Evolutionary conservation across 2,329 filamentous ascomycete genomes (phyloP).

Genomic region (Lachnellula hyalina): DNA sequence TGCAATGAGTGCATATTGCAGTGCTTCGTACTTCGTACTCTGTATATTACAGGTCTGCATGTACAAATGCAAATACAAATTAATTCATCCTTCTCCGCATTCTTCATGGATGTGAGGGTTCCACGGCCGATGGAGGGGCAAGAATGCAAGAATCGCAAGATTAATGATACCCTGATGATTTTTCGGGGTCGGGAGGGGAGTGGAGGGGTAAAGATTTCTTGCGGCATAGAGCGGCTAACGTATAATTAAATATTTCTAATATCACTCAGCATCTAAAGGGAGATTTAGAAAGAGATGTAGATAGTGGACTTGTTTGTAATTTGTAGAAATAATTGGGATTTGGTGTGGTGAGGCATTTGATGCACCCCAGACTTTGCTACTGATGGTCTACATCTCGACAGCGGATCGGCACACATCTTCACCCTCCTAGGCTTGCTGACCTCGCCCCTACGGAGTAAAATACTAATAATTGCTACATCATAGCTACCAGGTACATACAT

Average conservation of each 20-base stretch:
- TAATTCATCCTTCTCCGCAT: neutral
- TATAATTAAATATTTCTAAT: neutral
- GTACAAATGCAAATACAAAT: neutral
- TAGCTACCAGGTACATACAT: too few relatives aligned
- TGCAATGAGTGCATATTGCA: neutral
- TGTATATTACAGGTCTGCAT: neutral
- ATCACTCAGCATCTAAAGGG: neutral
- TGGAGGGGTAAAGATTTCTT: neutral
- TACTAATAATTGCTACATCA: neutral
- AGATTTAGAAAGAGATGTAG: neutral
- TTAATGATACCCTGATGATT: neutral
- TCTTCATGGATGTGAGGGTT: neutral
- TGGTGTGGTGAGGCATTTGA: neutral
- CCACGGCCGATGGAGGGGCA: neutral
- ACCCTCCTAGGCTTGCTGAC: neutral
- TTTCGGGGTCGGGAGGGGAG: neutral
- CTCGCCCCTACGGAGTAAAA: neutral
- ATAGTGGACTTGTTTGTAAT: neutral
- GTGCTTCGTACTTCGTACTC: neutral
- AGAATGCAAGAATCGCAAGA: neutral
- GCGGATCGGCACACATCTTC: neutral
- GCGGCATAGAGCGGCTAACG: slow-evolving; percentile 15
- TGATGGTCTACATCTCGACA: neutral
- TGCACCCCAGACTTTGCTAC: neutral
- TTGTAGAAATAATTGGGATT: too few relatives aligned